Evolutionary conservation across 192 early-diverging fungal species (phyloP).

Genomic region (Backusella parvicylindrica): DNA sequence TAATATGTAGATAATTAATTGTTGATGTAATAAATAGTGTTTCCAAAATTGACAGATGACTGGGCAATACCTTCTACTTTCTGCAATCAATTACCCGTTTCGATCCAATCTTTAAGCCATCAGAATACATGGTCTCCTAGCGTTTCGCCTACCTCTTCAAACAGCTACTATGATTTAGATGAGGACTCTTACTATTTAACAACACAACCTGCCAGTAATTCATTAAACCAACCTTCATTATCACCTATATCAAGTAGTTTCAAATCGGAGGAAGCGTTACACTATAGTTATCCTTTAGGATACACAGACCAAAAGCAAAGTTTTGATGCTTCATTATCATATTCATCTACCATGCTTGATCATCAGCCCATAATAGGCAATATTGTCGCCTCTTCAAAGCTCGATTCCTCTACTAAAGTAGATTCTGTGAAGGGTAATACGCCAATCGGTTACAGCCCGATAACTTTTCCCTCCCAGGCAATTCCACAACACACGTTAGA

Average conservation of each 20-base stretch:
- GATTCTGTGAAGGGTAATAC: neutral
- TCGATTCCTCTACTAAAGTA: neutral
- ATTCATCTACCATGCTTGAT: neutral
- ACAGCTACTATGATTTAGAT: neutral
- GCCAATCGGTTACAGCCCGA: conserved; percentile 9
- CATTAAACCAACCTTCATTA: neutral
- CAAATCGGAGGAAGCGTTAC: conserved; percentile 2
- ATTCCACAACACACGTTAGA: neutral
- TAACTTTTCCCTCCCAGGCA: neutral
- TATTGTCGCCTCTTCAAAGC: neutral
- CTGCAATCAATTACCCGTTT: neutral
- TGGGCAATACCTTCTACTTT: neutral
- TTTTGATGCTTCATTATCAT: neutral
- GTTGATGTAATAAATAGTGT: neutral
- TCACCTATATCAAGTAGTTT: neutral
- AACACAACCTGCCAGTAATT: neutral
- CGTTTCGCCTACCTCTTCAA: neutral
- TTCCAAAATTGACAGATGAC: conserved; percentile 5
- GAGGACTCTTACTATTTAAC: neutral
- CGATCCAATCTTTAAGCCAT: neutral
- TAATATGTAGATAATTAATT: neutral
- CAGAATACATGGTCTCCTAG: neutral
- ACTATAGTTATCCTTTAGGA: conserved; percentile 1
- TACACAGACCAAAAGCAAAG: neutral
- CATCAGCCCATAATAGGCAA: conserved; percentile 1